Base-by-base conservation (phyloP, 805 yeast genomes). In the Ogataea glucozyma region DNA sequence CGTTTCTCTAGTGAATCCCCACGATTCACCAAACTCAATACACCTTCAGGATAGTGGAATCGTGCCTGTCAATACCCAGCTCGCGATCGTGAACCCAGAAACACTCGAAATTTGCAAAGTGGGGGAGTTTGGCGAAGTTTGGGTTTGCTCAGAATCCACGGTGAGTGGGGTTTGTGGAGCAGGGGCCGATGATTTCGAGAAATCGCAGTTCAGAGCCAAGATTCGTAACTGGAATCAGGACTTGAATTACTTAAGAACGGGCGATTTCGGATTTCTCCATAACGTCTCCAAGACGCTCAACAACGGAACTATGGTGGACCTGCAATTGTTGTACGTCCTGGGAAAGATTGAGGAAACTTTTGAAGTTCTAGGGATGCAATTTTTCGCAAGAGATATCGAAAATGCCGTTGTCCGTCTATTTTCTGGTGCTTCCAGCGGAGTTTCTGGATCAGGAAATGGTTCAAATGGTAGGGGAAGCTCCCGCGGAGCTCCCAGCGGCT, bases 91-190 rank as follows among this genome's bases (percentile, higher is more conserved):
- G 3, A 93, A 93, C 52, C 99, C 99, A 1, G 97, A 93, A 59
- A 91, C 97, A 0, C 64, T 76, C 33, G 69, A 71, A 41, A 69
- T 89, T 10, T 91, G 99, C 59, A 79, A 76, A 44, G 83, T 82
- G 39, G 97, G 98, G 6, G 99, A 93, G 62, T 81, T 79, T 62
- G 99, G 99, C 24, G 99, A 93, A 65, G 88, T 93, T 29, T 93
- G 98, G 98, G 95, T 91, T 2, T 79, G 86, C 49, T 85, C 96
- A 1, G 96, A 88, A 50, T 95, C 91, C 1, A 89, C 85, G 53
- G 83, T 81, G 21, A 62, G 71, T 10, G 77, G 79, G 12, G 31
- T 32, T 12, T 33, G 83, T 80, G 29, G 71, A 76, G 18, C 23
- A 9, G 17, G 17, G 7, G 18, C 39, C 4, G 56, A 54, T 1